Conservation (phyloP, 108 stramenopile genomes). For the Conticribra guillardii region DNA sequence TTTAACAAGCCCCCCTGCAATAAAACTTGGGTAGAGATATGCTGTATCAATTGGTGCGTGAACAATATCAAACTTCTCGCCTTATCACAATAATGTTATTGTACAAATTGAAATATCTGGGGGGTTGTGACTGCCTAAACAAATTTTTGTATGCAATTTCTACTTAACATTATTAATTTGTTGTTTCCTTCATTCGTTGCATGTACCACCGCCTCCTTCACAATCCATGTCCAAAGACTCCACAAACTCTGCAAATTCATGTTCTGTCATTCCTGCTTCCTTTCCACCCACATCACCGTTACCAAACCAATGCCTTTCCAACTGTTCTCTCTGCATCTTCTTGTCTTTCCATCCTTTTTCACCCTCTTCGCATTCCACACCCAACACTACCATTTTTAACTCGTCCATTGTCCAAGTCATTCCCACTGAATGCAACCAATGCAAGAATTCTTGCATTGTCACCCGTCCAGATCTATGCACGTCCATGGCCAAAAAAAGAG, state of each 20-base stretch:
- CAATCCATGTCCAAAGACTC: constrained; percentile 32
- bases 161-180: too few relatives aligned
- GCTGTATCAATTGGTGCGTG: too few relatives aligned
- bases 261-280: constrained; percentile 41
- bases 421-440: constrained; percentile 37
- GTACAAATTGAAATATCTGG: too few relatives aligned
- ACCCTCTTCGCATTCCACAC: constrained; percentile 1
- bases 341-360: background rate
- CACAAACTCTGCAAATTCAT: constrained; percentile 41
- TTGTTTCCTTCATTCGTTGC: too few relatives aligned
- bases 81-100: too few relatives aligned
- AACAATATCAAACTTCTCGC: too few relatives aligned
- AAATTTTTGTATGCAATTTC: too few relatives aligned
- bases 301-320: constrained; percentile 23
- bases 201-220: too few relatives aligned
- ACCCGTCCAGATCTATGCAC: constrained; percentile 41
- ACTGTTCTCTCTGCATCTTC: background rate
- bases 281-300: constrained; percentile 2
- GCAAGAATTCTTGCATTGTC: constrained; percentile 41
- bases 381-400: constrained; percentile 28
- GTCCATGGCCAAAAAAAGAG: constrained; percentile 42
- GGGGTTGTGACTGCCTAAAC: too few relatives aligned
- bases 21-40: too few relatives aligned
- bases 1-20: too few relatives aligned
- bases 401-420: constrained; percentile 36